Evolutionary conservation across 306 rosid genomes (phyloP), one percentile per base, ranked within the genome.

Genomic region (Geum urbanum): DNA sequence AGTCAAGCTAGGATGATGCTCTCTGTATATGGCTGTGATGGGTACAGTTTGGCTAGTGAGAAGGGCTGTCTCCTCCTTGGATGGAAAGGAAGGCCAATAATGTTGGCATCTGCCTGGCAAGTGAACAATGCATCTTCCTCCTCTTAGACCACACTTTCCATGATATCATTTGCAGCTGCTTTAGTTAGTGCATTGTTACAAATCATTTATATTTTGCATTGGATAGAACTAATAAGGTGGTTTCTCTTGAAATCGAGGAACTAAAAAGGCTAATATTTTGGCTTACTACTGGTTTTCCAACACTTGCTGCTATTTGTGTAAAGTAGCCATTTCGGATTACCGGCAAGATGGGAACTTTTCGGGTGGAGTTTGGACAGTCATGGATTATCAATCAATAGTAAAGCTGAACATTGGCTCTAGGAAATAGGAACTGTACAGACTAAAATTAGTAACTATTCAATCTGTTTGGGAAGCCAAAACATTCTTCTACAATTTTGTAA

Each of bases 31-130:
- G 89, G 84, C 37, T 85, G 91, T 81, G 96, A 88, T 77, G 97
- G 91, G 51, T 88, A 84, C 50, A 83, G 88, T 41, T 74, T 82
- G 78, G 78, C 88, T 24, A 58, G 46, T 63, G 89, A 88, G 56
- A 88, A 86, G 78, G 97, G 88, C 11, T 77, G 85, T 74, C 82
- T 88, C 75, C 76, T 91, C 46, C 92, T 91, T 63, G 96, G 97
- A 16, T 91, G 96, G 96, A 86, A 77, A 82, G 92, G 86, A 48
- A 86, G 88, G 75, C 80, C 89, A 9, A 72, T 83, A n/a, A 79
- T 88, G 79, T 81, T 91, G 80, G 89, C 96, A 63, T 85, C 96
- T n/a, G 92, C 88, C 41, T 88, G 97, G 96, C 84, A 85, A 76
- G 91, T 77, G 16, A 79, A 78, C 76, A 76, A 39, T 68, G 62